Base-by-base conservation (phyloP, 768 basidiomycete genomes). In the Serendipita indica region DNA sequence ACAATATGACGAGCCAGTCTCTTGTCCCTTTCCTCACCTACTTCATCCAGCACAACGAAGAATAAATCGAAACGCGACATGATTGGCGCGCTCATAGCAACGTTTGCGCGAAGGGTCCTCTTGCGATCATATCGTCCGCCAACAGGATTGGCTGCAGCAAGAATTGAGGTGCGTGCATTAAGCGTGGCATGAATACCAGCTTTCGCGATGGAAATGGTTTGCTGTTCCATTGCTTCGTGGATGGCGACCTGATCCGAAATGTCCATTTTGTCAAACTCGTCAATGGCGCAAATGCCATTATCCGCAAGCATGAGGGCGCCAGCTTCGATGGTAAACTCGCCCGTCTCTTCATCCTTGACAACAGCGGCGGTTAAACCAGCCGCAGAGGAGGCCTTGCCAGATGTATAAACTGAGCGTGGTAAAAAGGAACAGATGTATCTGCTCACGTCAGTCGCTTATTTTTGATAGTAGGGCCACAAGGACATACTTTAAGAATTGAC, bases 211-310 rank as follows among this genome's bases (percentile, higher is more conserved):
- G 92, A 96, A 65, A 98, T 97, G 1, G 94, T 98, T 73, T 97
- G 93, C 72, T 98, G 94, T 82, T 98, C 94, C 94, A 98, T 98
- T 5, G 94, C 94, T 77, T 98, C 94, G 76, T 99, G 96, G 65
- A 99, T 98, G 33, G 96, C 96, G 39, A 98, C 91, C 69, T 98
- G 96, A 69, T 98, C 96, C 0, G 89, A 84, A 57, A 97, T 83
- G 69, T 98, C 94, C 96, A 99, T 99, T 72, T 99, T 99, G 79
- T 99, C 96, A 67, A 99, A 99, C 71, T 98, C 96, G 73, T 99
- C 96, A 66, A 99, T 99, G n/a, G 93, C 93, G 67, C 96, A 99
- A 68, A 98, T 97, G 5, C 96, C 96, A 65, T 98, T 98, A 72
- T 99, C 96, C 3, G 96, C 96, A 2, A 99, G 80, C 96, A 99